phyloP scores from a whole-genome alignment of 2,329 filamentous ascomycete species.

The Penicillium sp. region DNA sequence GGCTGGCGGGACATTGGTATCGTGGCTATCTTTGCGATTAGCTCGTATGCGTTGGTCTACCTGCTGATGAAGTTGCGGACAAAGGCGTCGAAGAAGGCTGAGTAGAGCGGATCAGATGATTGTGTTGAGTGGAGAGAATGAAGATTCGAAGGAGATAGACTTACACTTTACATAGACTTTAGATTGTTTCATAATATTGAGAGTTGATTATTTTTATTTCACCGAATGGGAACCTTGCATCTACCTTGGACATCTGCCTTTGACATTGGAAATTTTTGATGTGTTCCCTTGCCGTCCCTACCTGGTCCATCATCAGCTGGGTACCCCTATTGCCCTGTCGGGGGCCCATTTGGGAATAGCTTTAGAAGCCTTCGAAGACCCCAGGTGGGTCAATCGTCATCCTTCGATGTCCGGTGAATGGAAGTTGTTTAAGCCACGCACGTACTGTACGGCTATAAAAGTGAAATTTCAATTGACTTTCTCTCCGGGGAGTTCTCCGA shows the following conservation, averaged over 20 bases:
- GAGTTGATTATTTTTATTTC: not conserved
- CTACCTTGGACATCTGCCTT: not conserved
- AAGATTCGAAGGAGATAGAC: not conserved
- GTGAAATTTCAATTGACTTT: not conserved
- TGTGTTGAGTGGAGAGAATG: not conserved
- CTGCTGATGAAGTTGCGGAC: slow-evolving; percentile 42
- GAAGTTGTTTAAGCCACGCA: not conserved
- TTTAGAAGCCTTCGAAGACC: not conserved
- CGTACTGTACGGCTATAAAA: not conserved
- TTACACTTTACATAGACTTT: not conserved
- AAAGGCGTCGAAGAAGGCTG: slow-evolving; percentile 41
- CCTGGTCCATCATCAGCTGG: not conserved
- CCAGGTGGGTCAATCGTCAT: not conserved
- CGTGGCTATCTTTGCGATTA: slow-evolving; percentile 59
- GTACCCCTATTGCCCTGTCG: not conserved
- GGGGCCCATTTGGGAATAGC: not conserved
- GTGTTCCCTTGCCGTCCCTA: no score
- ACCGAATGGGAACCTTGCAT: not conserved
- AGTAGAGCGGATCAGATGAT: slow-evolving; percentile 17
- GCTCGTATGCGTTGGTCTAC: slow-evolving; percentile 56
- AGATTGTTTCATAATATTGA: not conserved
- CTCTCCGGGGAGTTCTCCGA: not conserved
- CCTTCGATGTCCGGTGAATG: not conserved
- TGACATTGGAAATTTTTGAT: no score
- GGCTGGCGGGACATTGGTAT: slow-evolving; percentile 69